Base-by-base conservation (phyloP, 208 protist species). In the Crithidia expoeki region DNA sequence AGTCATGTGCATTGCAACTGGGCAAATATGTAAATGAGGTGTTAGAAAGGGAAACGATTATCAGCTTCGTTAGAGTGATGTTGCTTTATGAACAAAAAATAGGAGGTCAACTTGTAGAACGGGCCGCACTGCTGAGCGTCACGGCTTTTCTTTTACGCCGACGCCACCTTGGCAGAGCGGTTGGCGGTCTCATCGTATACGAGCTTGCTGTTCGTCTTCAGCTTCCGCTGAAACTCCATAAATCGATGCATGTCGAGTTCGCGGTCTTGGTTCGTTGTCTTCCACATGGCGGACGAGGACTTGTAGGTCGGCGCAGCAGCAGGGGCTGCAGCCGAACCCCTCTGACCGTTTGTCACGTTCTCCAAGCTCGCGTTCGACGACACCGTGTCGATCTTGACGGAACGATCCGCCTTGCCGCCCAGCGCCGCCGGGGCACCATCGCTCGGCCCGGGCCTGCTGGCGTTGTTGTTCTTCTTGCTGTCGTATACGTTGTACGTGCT, bases 401-500 rank as follows among this genome's bases (percentile, higher is more conserved):
- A 27, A 42, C 52, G 58, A 27, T 56, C 38, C 10, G 7, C 79
- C 30, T 40, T 64, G 30, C 47, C 63, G 21, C 56, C 10, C 65
- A 68, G 38, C 10, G 46, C 55, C 21, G 30, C 55, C 21, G 49
- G 40, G 27, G 57, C n/a, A 21, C 28, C 17, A 12, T 36, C 46
- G 17, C 17, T 51, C 33, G 7, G 36, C 50, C 67, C n/a, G 10
- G 58, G 58, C 58, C 38, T 50, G 42, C 36, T 40, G 36, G 9
- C 36, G 36, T 40, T 40, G 36, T 40, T 40, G 36, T 40, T 40
- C 9, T 40, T 40, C 36, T 64, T 6, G 16, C 21, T 58, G 67
- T 64, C 75, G 72, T 94, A 88, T 32, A 86, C 83, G 67, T 94
- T 94, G 76, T 94, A 84, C 7, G 88, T 94, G 68, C 88, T 91